Percentiles rank a stretch among this genome's conserved stretches.
Evolutionary conservation across 345 rosid species (phyloP).

Genomic region (Excoecaria cochinchinensis): DNA sequence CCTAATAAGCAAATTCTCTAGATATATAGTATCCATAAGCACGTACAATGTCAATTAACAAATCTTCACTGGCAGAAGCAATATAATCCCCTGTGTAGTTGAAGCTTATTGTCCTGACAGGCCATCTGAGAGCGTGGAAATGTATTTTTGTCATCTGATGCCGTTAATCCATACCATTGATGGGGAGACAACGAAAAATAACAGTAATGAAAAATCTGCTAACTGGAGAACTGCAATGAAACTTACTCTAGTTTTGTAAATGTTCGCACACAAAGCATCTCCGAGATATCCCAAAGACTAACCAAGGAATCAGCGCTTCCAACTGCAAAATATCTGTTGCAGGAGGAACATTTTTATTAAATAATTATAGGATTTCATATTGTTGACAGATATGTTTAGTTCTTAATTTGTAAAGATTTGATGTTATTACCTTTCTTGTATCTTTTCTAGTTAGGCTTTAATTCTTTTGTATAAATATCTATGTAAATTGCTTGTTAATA

Average conservation of each 20-base stretch:
- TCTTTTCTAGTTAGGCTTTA: too few relatives aligned
- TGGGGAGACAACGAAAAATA: background rate
- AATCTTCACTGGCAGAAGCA: slow-evolving; percentile 97
- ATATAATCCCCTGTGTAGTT: slow-evolving; percentile 75
- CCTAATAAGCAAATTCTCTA: background rate
- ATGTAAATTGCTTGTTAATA: too few relatives aligned
- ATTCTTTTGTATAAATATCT: too few relatives aligned
- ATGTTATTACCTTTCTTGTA: too few relatives aligned
- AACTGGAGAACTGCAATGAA: background rate
- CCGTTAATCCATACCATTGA: background rate
- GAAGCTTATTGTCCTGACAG: slow-evolving; percentile 93
- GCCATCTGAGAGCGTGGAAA: slow-evolving; percentile 59
- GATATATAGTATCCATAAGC: background rate
- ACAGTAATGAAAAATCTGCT: background rate
- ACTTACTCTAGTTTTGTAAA: slow-evolving; percentile 92
- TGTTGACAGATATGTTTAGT: too few relatives aligned
- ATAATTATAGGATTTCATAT: background rate
- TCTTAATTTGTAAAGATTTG: too few relatives aligned
- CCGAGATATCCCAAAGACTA: slow-evolving; percentile 96
- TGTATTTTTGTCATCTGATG: background rate
- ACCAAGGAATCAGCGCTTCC: slow-evolving; percentile 99
- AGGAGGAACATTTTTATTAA: background rate
- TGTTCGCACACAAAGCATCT: slow-evolving; percentile 88
- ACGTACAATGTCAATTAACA: slow-evolving; percentile 84
- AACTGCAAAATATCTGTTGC: slow-evolving; percentile 83